Base-by-base conservation (phyloP, 768 basidiomycete genomes). In the Podaxis carcinomalis region DNA sequence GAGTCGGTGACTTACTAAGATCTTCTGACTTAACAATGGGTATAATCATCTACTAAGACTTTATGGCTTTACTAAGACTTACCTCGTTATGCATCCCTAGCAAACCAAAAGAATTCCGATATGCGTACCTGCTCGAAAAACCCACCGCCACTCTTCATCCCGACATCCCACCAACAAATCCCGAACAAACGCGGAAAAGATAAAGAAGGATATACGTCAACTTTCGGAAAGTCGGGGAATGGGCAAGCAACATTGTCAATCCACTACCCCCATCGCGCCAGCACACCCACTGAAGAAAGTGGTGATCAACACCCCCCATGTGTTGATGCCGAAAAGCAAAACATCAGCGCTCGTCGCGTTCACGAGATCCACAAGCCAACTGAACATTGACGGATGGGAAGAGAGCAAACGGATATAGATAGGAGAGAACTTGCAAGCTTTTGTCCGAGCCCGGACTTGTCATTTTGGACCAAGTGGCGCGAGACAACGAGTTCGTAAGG, bases 361-460 rank as follows among this genome's bases (percentile, higher is more conserved):
- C 21, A 11, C 2, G n/a, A n/a, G n/a, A n/a, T 42, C 40, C 40
- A n/a, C 27, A 19, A 53, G 35, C 51, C n/a, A 19, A 23, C n/a
- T 36, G 51, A 35, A 14, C 25, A 25, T 56, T 44, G 27, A 46
- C 53, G 36, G 21, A 57, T 57, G 56, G 56, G 56, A 57, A 57
- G 9, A 14, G 56, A 57, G 32, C 44, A 47, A 47, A 16, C 56
- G 32, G 56, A 23, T 23, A 32, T 47, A 46, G 47, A 25, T 27
- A 16, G 56, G 44, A 11, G 36, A 36, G 35, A 37, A 19, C n/a
- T 1, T 40, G 39, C 16, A 4, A n/a, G 39, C 16, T 40, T 40
- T 40, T 40, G 51, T 6, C n/a, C 11, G 14, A 5, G 47, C 44
- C 56, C 56, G 47, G 47, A 57, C 56, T 57, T 57, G 44, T 57